These are phyloP conservation scores for Pleurotus tuber-regium DNA, from an alignment of 768 basidiomycete species.

Conservation along the genomic window DNA sequence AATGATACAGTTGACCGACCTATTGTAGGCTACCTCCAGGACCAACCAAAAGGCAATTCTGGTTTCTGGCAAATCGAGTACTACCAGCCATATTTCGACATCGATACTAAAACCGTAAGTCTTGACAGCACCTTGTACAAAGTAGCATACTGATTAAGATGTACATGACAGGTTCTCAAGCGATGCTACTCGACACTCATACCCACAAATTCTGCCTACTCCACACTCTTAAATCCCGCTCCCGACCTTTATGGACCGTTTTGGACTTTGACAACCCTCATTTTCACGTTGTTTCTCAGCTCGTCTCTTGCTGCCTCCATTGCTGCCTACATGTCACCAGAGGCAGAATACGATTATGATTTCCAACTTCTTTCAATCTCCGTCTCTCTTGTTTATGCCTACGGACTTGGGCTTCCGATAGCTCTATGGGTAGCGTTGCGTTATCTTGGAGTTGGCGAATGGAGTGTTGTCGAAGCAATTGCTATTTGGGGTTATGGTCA, in stretches of 20 bases:
- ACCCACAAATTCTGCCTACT: slow-evolving; percentile 66
- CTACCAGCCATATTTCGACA: slow-evolving; percentile 86
- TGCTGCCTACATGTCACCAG: slow-evolving; percentile 74
- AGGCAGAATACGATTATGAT: slow-evolving; percentile 69
- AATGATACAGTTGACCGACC: neutral
- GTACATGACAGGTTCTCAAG: slow-evolving; percentile 53
- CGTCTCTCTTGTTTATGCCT: slow-evolving; percentile 81
- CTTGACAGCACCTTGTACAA: slow-evolving; percentile 6
- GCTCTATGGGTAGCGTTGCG: slow-evolving; percentile 81
- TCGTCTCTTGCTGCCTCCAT: slow-evolving; percentile 91
- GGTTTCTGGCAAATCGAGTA: slow-evolving; percentile 83
- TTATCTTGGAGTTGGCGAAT: slow-evolving; percentile 87
- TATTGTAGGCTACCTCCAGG: slow-evolving; percentile 60
- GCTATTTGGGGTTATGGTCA: slow-evolving; percentile 80
- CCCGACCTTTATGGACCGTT: slow-evolving; percentile 90
- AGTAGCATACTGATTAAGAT: neutral
- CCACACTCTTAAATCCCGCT: slow-evolving; percentile 62
- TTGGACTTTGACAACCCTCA: slow-evolving; percentile 95
- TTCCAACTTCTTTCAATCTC: slow-evolving; percentile 84
- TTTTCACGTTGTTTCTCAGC: slow-evolving; percentile 90
- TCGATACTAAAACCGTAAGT: slow-evolving; percentile 74
- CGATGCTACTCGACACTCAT: slow-evolving; percentile 78
- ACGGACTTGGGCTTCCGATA: slow-evolving; percentile 80
- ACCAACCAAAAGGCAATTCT: slow-evolving; percentile 43
- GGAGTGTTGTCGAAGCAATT: slow-evolving; percentile 83